These are phyloP conservation scores for Plenodomus lindquistii DNA, from an alignment of 2,329 filamentous ascomycete genomes.

Conservation along the genomic window DNA sequence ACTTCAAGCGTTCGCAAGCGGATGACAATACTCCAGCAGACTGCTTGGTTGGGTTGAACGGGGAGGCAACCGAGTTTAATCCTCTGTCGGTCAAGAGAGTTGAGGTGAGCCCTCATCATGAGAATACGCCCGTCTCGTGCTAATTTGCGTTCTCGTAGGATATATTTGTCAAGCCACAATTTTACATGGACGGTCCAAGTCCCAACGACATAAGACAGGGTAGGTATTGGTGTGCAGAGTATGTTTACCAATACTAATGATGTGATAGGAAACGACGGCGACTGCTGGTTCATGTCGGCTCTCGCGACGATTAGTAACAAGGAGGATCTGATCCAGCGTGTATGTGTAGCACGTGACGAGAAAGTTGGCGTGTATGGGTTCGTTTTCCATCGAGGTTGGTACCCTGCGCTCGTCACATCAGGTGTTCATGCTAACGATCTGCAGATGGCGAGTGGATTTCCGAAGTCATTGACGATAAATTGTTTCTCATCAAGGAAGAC, in stretches of 20 bases:
- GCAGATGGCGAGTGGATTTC: constrained; percentile 87
- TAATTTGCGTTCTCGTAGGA: constrained; percentile 55
- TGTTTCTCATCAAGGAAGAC: constrained; percentile 79
- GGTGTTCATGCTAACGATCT: constrained; percentile 23
- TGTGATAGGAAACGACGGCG: constrained; percentile 65
- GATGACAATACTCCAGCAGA: constrained; percentile 45
- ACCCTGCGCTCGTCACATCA: constrained; percentile 1
- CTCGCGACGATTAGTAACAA: constrained; percentile 78
- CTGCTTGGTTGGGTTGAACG: constrained; percentile 56
- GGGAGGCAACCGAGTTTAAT: constrained; percentile 45
- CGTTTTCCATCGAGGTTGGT: constrained; percentile 71
- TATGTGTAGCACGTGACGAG: constrained; percentile 75
- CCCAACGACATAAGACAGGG: constrained; percentile 75
- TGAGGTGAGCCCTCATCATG: constrained; percentile 41
- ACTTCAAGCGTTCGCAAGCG: constrained; percentile 60
- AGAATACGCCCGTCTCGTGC: neutral
- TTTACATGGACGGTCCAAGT: constrained; percentile 76
- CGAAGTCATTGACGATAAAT: constrained; percentile 87
- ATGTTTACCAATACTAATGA: neutral
- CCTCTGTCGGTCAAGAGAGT: constrained; percentile 79
- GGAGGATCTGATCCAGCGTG: constrained; percentile 68
- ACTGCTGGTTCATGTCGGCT: constrained; percentile 86
- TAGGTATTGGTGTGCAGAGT: neutral
- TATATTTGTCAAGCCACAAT: constrained; percentile 75
- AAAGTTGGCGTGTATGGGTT: constrained; percentile 82